Percentiles rank a stretch among this genome's conserved stretches.
These are phyloP conservation scores for Alopecurus myosuroides DNA, from an alignment of 176 grass and related monocot genomes.

Conservation along the genomic window DNA sequence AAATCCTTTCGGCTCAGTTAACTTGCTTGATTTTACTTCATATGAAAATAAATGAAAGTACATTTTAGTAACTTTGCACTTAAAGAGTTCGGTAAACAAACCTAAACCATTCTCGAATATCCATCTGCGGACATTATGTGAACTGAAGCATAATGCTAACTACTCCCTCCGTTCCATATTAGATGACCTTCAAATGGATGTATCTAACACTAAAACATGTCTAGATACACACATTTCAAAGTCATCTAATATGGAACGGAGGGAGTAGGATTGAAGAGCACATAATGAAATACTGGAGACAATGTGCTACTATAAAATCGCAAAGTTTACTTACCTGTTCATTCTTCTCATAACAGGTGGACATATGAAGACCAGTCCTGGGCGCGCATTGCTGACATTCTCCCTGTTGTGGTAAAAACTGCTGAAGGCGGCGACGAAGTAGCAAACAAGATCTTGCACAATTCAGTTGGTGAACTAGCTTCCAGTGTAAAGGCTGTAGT, in stretches of 20 bases:
- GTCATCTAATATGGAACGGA: too few species aligned
- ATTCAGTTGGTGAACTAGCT: conserved; percentile 64
- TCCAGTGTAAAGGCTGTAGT: conserved; percentile 70
- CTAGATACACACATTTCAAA: too few species aligned
- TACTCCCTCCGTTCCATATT: too few species aligned
- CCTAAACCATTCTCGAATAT: background rate
- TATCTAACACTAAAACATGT: too few species aligned
- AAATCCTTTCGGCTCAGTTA: background rate
- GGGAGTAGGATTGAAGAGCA: background rate
- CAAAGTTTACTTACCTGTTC: conserved; percentile 4
- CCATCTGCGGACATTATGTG: background rate
- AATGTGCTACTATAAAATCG: background rate
- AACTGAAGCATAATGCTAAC: background rate
- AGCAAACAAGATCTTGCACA: conserved; percentile 64
- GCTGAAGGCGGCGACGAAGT: conserved; percentile 72
- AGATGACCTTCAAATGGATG: too few species aligned
- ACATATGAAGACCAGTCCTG: conserved; percentile 76
- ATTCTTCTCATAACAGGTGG: conserved; percentile 41
- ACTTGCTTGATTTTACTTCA: background rate
- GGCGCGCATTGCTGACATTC: conserved; percentile 72
- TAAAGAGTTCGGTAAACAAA: background rate
- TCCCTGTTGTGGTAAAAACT: conserved; percentile 60
- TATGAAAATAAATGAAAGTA: background rate
- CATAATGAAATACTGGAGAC: background rate
- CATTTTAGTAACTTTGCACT: background rate